Evolutionary conservation across 495 filamentous ascomycete species (phyloP).

Genomic region (Lentithecium fluviatile): DNA sequence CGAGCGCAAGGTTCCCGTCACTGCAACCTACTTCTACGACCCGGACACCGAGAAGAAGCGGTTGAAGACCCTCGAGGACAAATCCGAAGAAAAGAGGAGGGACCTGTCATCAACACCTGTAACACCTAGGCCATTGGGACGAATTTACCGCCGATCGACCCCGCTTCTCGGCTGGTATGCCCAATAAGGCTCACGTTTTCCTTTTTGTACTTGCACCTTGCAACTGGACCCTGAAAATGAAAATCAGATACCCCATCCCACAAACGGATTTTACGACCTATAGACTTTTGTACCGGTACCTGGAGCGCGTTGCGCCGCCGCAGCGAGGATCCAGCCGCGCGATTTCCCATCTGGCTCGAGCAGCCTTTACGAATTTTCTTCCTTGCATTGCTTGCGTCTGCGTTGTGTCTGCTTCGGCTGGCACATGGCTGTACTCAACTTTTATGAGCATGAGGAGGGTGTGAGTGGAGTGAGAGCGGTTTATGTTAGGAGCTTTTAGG

Average conservation of each 20-base stretch:
- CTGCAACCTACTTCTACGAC: constrained; percentile 25
- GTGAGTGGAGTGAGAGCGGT: neutral
- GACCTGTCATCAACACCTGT: constrained; percentile 20
- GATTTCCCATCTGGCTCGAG: constrained; percentile 6
- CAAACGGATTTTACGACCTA: constrained; percentile 25
- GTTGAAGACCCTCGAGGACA: constrained; percentile 6
- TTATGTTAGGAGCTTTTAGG: neutral
- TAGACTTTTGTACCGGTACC: constrained; percentile 14
- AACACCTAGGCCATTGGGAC: constrained; percentile 17
- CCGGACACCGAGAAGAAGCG: constrained; percentile 32
- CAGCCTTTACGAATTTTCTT: constrained; percentile 31
- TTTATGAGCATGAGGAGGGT: neutral
- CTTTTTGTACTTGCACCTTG: constrained; percentile 21
- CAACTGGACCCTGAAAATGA: constrained; percentile 4
- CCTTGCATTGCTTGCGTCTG: neutral
- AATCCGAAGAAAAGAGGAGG: neutral
- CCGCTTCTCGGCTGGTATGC: neutral
- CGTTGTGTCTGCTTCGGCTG: neutral
- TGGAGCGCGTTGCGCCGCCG: neutral
- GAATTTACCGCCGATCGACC: constrained; percentile 9
- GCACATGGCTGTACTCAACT: neutral
- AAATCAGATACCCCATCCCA: constrained; percentile 5
- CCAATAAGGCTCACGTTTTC: constrained; percentile 7
- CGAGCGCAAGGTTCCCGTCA: constrained; percentile 27
- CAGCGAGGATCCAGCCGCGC: constrained; percentile 1